phyloP scores from a whole-genome alignment of 2,329 filamentous ascomycete species.

The Sporothrix brasiliensis region DNA sequence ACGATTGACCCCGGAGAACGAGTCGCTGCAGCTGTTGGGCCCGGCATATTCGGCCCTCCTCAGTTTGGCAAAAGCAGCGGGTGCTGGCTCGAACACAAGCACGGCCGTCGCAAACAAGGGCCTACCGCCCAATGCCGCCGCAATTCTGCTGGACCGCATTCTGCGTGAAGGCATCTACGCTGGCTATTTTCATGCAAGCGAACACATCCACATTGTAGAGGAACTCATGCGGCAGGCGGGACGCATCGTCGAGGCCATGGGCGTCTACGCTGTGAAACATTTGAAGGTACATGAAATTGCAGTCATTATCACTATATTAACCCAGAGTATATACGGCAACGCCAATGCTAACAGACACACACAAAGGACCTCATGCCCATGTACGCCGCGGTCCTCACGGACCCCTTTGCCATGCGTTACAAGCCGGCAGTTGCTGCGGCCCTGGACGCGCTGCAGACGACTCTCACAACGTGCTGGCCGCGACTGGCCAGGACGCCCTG shows the following conservation, averaged over 20 bases:
- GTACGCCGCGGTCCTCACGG: conserved; percentile 64
- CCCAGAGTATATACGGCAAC: background rate
- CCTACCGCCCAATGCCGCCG: conserved; percentile 33
- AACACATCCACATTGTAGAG: conserved; percentile 60
- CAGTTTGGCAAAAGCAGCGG: conserved; percentile 50
- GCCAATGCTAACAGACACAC: background rate
- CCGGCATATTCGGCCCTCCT: conserved; percentile 69
- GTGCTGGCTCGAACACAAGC: conserved; percentile 19
- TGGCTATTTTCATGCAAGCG: conserved; percentile 60
- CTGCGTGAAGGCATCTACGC: conserved; percentile 60
- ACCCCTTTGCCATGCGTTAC: conserved; percentile 66
- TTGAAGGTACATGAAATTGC: conserved; percentile 56
- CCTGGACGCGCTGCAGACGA: conserved; percentile 55
- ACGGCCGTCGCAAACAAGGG: conserved; percentile 29
- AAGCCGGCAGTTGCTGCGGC: conserved; percentile 58
- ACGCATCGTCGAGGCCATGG: conserved; percentile 58
- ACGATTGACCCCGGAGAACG: conserved; percentile 70
- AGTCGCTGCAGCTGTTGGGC: conserved; percentile 66
- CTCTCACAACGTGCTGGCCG: conserved; percentile 70
- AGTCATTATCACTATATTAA: background rate
- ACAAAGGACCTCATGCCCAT: conserved; percentile 67
- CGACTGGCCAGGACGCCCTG: conserved; percentile 60
- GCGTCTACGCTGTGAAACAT: conserved; percentile 67
- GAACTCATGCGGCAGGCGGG: conserved; percentile 57
- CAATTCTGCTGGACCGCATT: conserved; percentile 54